Evolutionary conservation across 352 stramenopile species (phyloP).

Genomic region (Globisporangium abappressorium): DNA sequence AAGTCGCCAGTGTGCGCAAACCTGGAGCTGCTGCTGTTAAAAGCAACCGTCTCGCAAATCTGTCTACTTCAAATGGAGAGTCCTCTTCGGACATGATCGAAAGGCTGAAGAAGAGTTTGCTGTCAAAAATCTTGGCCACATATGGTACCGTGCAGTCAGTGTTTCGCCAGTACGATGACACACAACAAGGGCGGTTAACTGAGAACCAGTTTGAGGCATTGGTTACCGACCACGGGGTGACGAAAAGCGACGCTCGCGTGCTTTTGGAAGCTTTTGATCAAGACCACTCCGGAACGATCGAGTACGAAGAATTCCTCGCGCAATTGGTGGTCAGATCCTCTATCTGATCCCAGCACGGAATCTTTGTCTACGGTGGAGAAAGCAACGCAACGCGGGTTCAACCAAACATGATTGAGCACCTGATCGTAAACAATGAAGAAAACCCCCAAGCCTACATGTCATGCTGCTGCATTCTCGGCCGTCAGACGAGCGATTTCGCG

Average conservation of each 20-base stretch:
- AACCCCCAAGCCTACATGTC: neutral
- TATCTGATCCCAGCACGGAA: neutral
- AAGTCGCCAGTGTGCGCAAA: conserved; percentile 15
- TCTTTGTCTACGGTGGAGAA: neutral
- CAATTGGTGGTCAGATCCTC: conserved; percentile 31
- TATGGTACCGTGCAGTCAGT: conserved; percentile 49
- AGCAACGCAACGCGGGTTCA: neutral
- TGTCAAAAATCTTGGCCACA: conserved; percentile 34
- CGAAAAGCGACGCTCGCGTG: conserved; percentile 24
- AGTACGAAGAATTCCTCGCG: conserved; percentile 58
- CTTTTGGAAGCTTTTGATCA: conserved; percentile 40
- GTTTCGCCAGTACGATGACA: conserved; percentile 51
- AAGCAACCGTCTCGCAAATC: conserved; percentile 13
- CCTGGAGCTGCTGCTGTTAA: conserved; percentile 6
- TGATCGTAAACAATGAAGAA: neutral
- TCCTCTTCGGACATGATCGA: conserved; percentile 19
- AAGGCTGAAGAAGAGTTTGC: conserved; percentile 42
- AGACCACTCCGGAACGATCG: conserved; percentile 46
- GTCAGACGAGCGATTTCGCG: conserved; percentile 38
- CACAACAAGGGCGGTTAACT: conserved; percentile 33
- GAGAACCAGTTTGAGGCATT: conserved; percentile 48
- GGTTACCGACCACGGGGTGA: conserved; percentile 31
- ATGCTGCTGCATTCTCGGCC: conserved; percentile 5
- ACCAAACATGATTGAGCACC: neutral
- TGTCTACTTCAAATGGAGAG: neutral